A percentile compares a stretch with the other conserved stretches of the same genome.
phyloP scores from a whole-genome alignment of 169 alveolate species.

The Nephromyces sp. region DNA sequence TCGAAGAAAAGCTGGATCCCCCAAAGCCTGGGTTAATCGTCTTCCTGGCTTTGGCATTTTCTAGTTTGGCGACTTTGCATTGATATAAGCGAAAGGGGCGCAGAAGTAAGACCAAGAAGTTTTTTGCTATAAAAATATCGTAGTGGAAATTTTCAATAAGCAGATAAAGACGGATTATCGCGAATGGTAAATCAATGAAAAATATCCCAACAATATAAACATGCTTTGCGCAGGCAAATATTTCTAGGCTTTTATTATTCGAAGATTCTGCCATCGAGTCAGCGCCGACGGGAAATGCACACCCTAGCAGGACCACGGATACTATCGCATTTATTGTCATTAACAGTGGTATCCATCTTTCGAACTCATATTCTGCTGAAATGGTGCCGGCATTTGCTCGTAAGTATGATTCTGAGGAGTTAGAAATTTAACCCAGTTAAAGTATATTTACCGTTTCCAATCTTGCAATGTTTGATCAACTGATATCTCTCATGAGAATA shows the following conservation, averaged over 20 bases:
- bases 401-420: background rate
- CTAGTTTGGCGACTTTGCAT: conserved; percentile 47
- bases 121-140: conserved; percentile 32
- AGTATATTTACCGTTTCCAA: background rate
- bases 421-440: background rate
- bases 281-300: conserved; percentile 10
- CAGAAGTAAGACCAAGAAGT: conserved; percentile 27
- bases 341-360: background rate
- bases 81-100: conserved; percentile 46
- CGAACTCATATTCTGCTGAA: no score
- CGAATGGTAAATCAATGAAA: conserved; percentile 40
- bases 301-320: conserved; percentile 5
- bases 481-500: no score
- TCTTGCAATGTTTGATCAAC: background rate
- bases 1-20: background rate
- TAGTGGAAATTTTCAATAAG: conserved; percentile 3
- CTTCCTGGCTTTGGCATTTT: conserved; percentile 39
- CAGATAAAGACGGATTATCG: conserved; percentile 26
- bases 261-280: conserved; percentile 11
- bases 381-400: background rate
- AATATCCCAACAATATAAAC: conserved; percentile 46
- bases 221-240: conserved; percentile 41
- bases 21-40: conserved; percentile 5
- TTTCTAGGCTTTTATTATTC: conserved; percentile 21
- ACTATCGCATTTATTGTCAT: background rate